Conservation (phyloP, 768 basidiomycete species). For the Clathrus columnatus region DNA sequence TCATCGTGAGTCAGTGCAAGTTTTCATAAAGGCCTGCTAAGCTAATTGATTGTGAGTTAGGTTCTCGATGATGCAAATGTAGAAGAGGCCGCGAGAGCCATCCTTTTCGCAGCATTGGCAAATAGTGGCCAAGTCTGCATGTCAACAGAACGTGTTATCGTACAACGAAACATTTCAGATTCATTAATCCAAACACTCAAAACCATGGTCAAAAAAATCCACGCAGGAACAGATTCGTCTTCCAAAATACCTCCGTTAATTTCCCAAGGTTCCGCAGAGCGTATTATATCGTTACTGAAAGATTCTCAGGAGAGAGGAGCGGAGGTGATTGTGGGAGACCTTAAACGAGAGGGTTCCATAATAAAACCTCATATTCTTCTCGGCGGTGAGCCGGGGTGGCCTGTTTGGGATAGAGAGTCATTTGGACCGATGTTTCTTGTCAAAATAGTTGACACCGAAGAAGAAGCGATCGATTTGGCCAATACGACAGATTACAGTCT, state of each 20-base stretch:
- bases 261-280: constrained; percentile 35
- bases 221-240: constrained; percentile 27
- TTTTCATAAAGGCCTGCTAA: background rate
- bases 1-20: constrained; percentile 31
- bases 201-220: constrained; percentile 24
- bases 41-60: constrained; percentile 18
- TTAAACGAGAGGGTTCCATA: constrained; percentile 29
- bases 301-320: constrained; percentile 39
- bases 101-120: constrained; percentile 34
- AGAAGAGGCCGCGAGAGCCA: constrained; percentile 42
- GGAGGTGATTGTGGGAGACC: constrained; percentile 36
- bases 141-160: constrained; percentile 50
- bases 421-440: constrained; percentile 51
- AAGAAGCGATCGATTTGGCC: constrained; percentile 49
- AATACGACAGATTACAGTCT: constrained; percentile 48
- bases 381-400: constrained; percentile 41
- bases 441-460: constrained; percentile 36
- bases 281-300: constrained; percentile 33
- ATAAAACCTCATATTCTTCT: constrained; percentile 44
- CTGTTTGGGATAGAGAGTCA: constrained; percentile 48
- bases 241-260: constrained; percentile 34
- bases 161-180: constrained; percentile 33
- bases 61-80: constrained; percentile 46
- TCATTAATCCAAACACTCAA: constrained; percentile 28
- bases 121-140: constrained; percentile 43